phyloP scores from a whole-genome alignment of 129 eudicot species.

The Artemisia annua region DNA sequence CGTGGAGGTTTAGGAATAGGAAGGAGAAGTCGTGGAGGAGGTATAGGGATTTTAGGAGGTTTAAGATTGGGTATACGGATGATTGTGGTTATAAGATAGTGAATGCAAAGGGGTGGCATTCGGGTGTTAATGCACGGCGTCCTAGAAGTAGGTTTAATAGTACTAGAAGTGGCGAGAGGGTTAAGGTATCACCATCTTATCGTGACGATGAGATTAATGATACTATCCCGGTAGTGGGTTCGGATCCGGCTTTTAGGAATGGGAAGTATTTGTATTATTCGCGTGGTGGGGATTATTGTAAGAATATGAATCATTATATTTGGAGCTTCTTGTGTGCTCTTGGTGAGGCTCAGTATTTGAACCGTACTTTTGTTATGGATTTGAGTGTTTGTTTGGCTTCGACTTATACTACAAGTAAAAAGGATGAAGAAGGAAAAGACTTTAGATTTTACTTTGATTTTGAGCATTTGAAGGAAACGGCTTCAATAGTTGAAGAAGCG shows the following conservation, averaged over 20 bases:
- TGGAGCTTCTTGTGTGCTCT: constrained; percentile 98
- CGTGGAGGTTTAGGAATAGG: constrained; percentile 91
- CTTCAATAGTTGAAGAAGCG: constrained; percentile 78
- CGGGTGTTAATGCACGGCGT: constrained; percentile 82
- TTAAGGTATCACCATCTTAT: constrained; percentile 41
- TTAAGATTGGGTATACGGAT: constrained; percentile 64
- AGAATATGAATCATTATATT: constrained; percentile 88
- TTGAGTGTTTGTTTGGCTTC: constrained; percentile 76
- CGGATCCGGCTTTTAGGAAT: constrained; percentile 59
- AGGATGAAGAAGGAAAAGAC: constrained; percentile 95
- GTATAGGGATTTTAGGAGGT: constrained; percentile 93
- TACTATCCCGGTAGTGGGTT: constrained; percentile 68
- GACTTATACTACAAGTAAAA: constrained; percentile 55
- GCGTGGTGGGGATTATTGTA: constrained; percentile 94
- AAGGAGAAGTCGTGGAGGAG: constrained; percentile 96
- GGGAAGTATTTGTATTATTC: constrained; percentile 92
- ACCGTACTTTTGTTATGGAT: constrained; percentile 94
- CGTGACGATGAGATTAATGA: constrained; percentile 86
- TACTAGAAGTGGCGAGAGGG: constrained; percentile 42
- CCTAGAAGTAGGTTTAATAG: constrained; percentile 50
- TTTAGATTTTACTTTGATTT: constrained; percentile 92
- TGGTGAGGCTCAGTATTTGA: constrained; percentile 92
- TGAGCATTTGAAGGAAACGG: constrained; percentile 89
- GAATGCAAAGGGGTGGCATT: constrained; percentile 87
- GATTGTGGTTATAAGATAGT: constrained; percentile 73